Evolutionary conservation across 495 filamentous ascomycete genomes (phyloP).

Genomic region (Neurospora pannonica): DNA sequence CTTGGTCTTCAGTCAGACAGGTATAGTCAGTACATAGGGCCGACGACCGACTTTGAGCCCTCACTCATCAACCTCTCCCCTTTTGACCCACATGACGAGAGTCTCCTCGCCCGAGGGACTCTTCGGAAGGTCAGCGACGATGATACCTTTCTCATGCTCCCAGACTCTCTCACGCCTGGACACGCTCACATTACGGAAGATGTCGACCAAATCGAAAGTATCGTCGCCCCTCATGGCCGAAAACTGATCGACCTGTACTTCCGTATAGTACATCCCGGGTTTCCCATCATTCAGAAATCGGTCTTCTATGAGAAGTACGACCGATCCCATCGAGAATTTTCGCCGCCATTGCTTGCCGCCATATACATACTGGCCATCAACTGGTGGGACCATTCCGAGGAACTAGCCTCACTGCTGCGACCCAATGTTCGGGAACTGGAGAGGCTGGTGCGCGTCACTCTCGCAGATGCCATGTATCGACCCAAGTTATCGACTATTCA

Average conservation of each 20-base stretch:
- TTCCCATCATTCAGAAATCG: slow-evolving; percentile 81
- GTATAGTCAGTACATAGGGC: slow-evolving; percentile 56
- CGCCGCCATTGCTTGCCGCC: slow-evolving; percentile 75
- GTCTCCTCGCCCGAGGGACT: slow-evolving; percentile 53
- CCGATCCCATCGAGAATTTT: slow-evolving; percentile 64
- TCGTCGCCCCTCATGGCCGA: slow-evolving; percentile 74
- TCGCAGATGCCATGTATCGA: slow-evolving; percentile 67
- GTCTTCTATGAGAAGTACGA: slow-evolving; percentile 80
- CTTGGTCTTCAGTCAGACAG: slow-evolving; percentile 53
- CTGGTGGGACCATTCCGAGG: slow-evolving; percentile 72
- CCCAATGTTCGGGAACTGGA: slow-evolving; percentile 72
- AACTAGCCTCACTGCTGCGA: slow-evolving; percentile 51
- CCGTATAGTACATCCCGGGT: slow-evolving; percentile 75
- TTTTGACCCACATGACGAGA: slow-evolving; percentile 65
- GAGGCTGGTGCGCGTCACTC: slow-evolving; percentile 59
- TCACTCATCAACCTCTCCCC: slow-evolving; percentile 61
- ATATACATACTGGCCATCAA: slow-evolving; percentile 87
- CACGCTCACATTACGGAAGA: slow-evolving; percentile 54
- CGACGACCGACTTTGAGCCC: slow-evolving; percentile 64
- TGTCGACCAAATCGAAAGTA: slow-evolving; percentile 68
- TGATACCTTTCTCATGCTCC: slow-evolving; percentile 76
- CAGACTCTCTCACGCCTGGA: slow-evolving; percentile 52
- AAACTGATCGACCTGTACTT: slow-evolving; percentile 83
- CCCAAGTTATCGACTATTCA: slow-evolving; percentile 92
- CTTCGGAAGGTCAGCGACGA: slow-evolving; percentile 72